Conservation (phyloP, 73 alveolate genomes). For the Tetrahymena thermophila region DNA sequence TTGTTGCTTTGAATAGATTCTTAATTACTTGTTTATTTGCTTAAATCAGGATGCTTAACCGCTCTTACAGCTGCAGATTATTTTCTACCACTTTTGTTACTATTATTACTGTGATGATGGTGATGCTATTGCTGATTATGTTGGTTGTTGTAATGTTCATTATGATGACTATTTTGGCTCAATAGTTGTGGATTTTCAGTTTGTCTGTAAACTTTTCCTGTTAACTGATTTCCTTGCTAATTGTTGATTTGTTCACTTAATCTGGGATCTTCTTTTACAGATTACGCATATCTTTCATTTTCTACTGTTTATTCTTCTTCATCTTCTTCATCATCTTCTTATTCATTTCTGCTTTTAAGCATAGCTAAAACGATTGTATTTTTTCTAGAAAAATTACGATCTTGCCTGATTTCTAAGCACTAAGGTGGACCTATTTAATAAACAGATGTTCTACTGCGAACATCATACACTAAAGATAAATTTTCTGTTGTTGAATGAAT, state of each 20-base stretch:
- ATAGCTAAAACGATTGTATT: background rate
- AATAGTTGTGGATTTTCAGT: background rate
- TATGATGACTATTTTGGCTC: background rate
- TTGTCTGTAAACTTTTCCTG: background rate
- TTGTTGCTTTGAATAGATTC: background rate
- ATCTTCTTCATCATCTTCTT: background rate
- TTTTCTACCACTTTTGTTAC: background rate
- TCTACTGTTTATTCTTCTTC: background rate
- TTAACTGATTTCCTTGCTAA: background rate
- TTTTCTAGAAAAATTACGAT: background rate
- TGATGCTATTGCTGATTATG: background rate
- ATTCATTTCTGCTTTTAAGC: background rate
- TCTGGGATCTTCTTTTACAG: background rate
- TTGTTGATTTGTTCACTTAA: background rate
- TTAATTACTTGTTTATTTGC: background rate
- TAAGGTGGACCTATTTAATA: background rate
- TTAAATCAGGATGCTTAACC: background rate
- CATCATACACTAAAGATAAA: background rate
- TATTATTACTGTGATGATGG: background rate
- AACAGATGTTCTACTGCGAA: background rate
- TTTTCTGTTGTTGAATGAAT: background rate
- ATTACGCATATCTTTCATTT: background rate
- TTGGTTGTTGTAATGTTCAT: background rate
- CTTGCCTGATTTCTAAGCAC: background rate
- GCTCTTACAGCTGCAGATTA: background rate